A percentile compares a stretch with the other conserved stretches of the same genome.
phyloP scores from a whole-genome alignment of 2,329 filamentous ascomycete genomes.

The Aphanoascus verrucosus region DNA sequence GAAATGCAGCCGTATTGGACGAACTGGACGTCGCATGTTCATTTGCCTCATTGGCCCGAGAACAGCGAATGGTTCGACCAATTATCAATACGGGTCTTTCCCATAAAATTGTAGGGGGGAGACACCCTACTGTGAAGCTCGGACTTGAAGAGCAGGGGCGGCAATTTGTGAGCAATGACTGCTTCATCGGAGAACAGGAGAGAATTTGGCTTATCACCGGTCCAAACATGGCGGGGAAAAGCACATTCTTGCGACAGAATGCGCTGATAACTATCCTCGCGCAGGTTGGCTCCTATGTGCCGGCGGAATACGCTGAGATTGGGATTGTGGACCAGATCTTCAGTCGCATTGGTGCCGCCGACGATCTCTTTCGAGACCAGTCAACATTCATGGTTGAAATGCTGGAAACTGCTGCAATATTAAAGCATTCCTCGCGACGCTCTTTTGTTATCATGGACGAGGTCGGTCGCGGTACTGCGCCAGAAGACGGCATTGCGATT shows the following conservation, averaged over 20 bases:
- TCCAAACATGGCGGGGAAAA: conserved; percentile 98
- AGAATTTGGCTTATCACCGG: conserved; percentile 59
- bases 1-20: conserved; percentile 83
- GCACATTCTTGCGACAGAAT: conserved; percentile 90
- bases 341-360: conserved; percentile 83
- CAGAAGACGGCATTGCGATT: conserved; percentile 80
- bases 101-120: conserved; percentile 72
- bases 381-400: conserved; percentile 99
- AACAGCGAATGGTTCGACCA: conserved; percentile 64
- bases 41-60: conserved; percentile 66
- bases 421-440: conserved; percentile 68
- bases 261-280: conserved; percentile 88
- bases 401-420: conserved; percentile 86
- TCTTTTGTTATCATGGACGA: conserved; percentile 99
- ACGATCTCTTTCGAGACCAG: conserved; percentile 88
- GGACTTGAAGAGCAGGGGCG: conserved; percentile 70
- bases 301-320: conserved; percentile 72
- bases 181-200: conserved; percentile 65
- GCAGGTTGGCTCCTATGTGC: conserved; percentile 86
- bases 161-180: conserved; percentile 77
- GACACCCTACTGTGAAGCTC: conserved; percentile 85
- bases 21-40: conserved; percentile 85
- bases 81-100: conserved; percentile 52
- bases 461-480: conserved; percentile 86
- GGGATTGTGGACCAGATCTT: conserved; percentile 95